A percentile compares a stretch with the other conserved stretches of the same genome.
Evolutionary conservation across 108 stramenopile species (phyloP).

Genomic region (Fistulifera solaris): DNA sequence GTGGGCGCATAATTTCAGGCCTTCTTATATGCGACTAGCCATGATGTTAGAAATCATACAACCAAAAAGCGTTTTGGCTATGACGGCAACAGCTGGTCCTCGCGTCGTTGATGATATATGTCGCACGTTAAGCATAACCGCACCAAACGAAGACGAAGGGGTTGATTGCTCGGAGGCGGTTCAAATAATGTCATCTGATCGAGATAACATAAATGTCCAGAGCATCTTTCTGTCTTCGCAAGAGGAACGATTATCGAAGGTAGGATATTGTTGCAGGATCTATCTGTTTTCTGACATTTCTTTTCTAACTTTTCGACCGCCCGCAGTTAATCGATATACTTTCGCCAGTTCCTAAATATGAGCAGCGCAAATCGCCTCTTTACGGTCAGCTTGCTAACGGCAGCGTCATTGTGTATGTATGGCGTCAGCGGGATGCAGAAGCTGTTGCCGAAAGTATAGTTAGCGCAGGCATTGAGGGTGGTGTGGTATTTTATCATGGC

Average conservation of each 20-base stretch:
- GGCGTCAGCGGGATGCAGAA: constrained; percentile 84
- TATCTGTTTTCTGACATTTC: neutral
- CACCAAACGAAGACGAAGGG: constrained; percentile 3
- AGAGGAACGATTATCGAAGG: constrained; percentile 57
- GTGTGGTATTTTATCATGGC: constrained; percentile 77
- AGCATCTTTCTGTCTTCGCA: constrained; percentile 36
- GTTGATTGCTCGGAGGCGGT: constrained; percentile 28
- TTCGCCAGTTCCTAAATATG: constrained; percentile 16
- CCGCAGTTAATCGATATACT: constrained; percentile 48
- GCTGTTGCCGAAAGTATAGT: constrained; percentile 70
- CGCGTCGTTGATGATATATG: constrained; percentile 80
- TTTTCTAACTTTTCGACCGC: constrained; percentile 2
- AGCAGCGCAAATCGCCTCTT: constrained; percentile 5
- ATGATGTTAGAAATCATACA: constrained; percentile 51
- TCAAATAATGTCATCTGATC: constrained; percentile 49
- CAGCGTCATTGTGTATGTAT: constrained; percentile 86
- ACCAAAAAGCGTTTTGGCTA: constrained; percentile 74
- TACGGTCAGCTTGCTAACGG: constrained; percentile 58
- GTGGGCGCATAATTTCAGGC: constrained; percentile 98
- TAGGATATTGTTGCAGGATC: constrained; percentile 17
- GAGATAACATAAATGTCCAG: constrained; percentile 84
- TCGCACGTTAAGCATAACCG: constrained; percentile 53
- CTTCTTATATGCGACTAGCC: constrained; percentile 76
- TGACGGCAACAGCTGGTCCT: constrained; percentile 90
- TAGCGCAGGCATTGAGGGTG: constrained; percentile 53